Percentiles rank a stretch among this genome's conserved stretches.
Evolutionary conservation across 2,329 filamentous ascomycete genomes (phyloP).

Genomic region (Tricladium varicosporioides): DNA sequence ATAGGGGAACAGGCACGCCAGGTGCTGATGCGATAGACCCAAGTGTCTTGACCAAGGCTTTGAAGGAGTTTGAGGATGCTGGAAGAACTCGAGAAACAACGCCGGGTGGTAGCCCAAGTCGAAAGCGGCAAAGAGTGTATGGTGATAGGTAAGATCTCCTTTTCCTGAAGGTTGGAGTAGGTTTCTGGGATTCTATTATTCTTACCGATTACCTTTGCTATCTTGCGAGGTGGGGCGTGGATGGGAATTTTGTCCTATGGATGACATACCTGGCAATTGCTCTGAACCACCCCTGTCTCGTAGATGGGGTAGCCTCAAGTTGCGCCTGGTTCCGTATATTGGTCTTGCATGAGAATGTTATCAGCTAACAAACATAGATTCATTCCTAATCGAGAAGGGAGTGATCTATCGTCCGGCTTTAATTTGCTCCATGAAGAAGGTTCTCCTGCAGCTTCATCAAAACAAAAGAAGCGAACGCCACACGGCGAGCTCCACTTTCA

Average conservation of each 20-base stretch:
- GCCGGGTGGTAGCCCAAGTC: conserved; percentile 62
- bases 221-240: too few relatives aligned
- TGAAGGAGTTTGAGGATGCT: conserved; percentile 57
- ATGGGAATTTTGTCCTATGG: too few relatives aligned
- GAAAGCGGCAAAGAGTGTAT: conserved; percentile 67
- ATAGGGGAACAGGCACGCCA: conserved; percentile 18
- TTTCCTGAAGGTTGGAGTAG: not conserved
- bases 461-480: conserved; percentile 77
- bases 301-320: too few relatives aligned
- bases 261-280: too few relatives aligned
- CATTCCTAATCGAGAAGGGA: conserved; percentile 89
- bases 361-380: conserved; percentile 61
- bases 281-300: too few relatives aligned
- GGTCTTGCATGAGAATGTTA: not conserved
- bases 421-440: conserved; percentile 89
- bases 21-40: conserved; percentile 43
- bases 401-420: conserved; percentile 91
- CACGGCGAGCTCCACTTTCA: conserved; percentile 94
- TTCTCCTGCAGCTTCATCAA: conserved; percentile 87
- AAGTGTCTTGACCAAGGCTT: conserved; percentile 55
- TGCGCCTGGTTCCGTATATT: not conserved
- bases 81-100: conserved; percentile 59
- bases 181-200: too few relatives aligned
- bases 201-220: too few relatives aligned
- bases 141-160: conserved; percentile 46